phyloP scores from a whole-genome alignment of 106 monocot species.

The Acanthochlamys bracteata region DNA sequence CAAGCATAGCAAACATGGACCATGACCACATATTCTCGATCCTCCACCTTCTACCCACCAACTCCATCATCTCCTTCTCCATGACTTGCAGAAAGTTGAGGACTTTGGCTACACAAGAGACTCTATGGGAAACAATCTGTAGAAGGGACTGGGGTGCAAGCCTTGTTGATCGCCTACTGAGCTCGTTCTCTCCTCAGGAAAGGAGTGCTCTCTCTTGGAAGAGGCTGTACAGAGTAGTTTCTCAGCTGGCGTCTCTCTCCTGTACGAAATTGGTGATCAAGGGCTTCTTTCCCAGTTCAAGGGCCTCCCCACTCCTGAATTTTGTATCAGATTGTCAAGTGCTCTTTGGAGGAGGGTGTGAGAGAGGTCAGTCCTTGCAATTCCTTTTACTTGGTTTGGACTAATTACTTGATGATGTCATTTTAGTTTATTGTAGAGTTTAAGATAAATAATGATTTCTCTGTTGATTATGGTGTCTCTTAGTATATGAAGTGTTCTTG shows the following conservation, averaged over 20 bases:
- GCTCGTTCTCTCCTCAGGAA: slow-evolving; percentile 14
- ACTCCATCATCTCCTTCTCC: slow-evolving; percentile 36
- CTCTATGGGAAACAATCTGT: slow-evolving; percentile 33
- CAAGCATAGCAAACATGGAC: slow-evolving; percentile 17
- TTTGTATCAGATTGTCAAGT: slow-evolving; percentile 67
- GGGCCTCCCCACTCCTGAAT: slow-evolving; percentile 86
- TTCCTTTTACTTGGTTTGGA: neutral
- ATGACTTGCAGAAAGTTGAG: slow-evolving; percentile 25
- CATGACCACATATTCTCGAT: slow-evolving; percentile 32
- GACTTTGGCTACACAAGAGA: slow-evolving; percentile 16
- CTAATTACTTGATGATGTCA: neutral
- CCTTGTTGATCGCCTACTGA: slow-evolving; percentile 1
- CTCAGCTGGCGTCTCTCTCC: slow-evolving; percentile 22
- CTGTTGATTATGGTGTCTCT: no score
- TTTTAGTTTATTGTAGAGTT: neutral
- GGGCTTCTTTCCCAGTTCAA: slow-evolving; percentile 43
- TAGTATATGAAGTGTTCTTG: no score
- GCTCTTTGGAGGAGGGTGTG: slow-evolving; percentile 78
- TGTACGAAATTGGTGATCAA: slow-evolving; percentile 23
- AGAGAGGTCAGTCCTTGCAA: slow-evolving; percentile 52
- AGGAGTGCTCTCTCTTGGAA: slow-evolving; percentile 24
- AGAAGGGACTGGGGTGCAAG: slow-evolving; percentile 27
- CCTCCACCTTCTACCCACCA: slow-evolving; percentile 29
- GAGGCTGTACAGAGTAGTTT: slow-evolving; percentile 44
- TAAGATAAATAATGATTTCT: neutral